Percentiles rank a stretch among this genome's conserved stretches.
These are phyloP conservation scores for Solanum pimpinellifolium DNA, from an alignment of 257 asterid genomes.

Conservation along the genomic window DNA sequence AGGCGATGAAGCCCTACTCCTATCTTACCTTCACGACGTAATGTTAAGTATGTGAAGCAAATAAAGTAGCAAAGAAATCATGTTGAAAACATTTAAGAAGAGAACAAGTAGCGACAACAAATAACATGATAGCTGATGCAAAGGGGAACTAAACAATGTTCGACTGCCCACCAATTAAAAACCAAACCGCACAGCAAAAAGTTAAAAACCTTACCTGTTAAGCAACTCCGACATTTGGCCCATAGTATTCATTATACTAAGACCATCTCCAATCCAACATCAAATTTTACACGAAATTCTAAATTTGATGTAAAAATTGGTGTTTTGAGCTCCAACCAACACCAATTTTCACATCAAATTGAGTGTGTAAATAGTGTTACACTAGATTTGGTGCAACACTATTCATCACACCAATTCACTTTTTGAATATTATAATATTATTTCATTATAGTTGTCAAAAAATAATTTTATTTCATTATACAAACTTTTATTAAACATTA, in stretches of 20 bases:
- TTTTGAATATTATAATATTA: too few relatives aligned
- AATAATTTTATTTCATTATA: too few relatives aligned
- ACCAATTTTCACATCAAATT: too few relatives aligned
- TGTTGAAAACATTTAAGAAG: neutral
- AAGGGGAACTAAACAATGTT: neutral
- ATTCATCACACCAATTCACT: too few relatives aligned
- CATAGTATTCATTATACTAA: slow-evolving; percentile 81
- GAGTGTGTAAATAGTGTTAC: too few relatives aligned
- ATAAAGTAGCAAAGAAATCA: neutral
- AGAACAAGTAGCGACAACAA: neutral
- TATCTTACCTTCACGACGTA: neutral
- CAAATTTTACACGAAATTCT: too few relatives aligned
- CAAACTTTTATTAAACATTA: too few relatives aligned
- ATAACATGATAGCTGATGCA: neutral
- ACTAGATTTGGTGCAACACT: too few relatives aligned
- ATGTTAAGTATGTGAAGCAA: neutral
- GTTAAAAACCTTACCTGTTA: slow-evolving; percentile 35
- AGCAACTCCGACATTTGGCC: slow-evolving; percentile 46
- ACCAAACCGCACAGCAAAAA: neutral
- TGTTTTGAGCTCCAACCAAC: too few relatives aligned
- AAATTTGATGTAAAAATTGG: too few relatives aligned
- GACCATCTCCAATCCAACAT: too few relatives aligned
- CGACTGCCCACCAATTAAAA: neutral
- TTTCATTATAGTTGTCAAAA: too few relatives aligned
- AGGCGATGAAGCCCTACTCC: neutral